A percentile compares a stretch with the other conserved stretches of the same genome.
These are phyloP conservation scores for Eimeria nieschulzi DNA, from an alignment of 169 alveolate genomes.

Conservation along the genomic window DNA sequence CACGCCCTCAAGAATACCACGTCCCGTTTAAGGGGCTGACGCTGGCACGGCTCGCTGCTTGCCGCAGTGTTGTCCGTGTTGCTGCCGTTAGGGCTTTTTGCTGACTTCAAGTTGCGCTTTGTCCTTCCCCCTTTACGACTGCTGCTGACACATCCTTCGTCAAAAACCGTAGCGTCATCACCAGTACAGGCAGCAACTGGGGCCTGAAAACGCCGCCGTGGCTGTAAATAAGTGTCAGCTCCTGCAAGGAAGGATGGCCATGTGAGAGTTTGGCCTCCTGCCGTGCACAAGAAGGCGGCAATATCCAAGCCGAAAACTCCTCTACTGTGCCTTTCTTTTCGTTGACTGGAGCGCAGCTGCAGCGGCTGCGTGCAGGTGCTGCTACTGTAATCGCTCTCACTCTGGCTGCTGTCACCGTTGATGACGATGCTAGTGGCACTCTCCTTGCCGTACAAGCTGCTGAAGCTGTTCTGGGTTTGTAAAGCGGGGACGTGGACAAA, in stretches of 20 bases:
- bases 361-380: conserved; percentile 31
- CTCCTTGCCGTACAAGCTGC: not conserved
- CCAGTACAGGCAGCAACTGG: conserved; percentile 7
- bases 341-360: not conserved
- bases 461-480: not conserved
- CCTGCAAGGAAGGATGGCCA: conserved; percentile 64
- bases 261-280: conserved; percentile 36
- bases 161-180: not conserved
- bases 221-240: conserved; percentile 40
- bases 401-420: not conserved
- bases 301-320: not conserved
- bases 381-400: not conserved
- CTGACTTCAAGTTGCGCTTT: not conserved
- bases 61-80: not conserved
- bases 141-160: not conserved
- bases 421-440: conserved; percentile 22
- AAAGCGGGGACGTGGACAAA: not conserved
- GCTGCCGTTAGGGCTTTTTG: not conserved
- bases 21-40: conserved; percentile 4
- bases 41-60: not conserved
- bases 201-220: not conserved
- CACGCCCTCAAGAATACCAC: conserved; percentile 48
- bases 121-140: not conserved
- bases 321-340: not conserved
- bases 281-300: not conserved